Conservation (phyloP, 2,329 filamentous ascomycete species). For the Fusarium sterilihyphosum region DNA sequence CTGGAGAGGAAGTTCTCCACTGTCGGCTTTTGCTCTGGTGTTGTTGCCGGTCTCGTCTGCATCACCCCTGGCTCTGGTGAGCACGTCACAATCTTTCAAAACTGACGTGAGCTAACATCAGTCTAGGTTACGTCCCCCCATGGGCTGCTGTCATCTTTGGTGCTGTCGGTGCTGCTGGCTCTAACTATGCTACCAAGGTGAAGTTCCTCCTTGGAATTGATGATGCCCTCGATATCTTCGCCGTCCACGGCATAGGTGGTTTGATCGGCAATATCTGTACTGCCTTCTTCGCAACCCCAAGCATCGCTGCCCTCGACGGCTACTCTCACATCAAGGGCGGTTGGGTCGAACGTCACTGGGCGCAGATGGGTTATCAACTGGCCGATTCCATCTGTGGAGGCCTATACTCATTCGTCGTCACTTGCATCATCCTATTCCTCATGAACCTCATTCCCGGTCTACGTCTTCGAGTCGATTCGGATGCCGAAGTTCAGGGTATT, state of each 20-base stretch:
- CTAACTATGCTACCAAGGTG: slow-evolving; percentile 91
- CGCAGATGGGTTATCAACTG: slow-evolving; percentile 85
- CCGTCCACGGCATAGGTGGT: slow-evolving; percentile 82
- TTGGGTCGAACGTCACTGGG: slow-evolving; percentile 85
- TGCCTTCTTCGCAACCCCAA: slow-evolving; percentile 84
- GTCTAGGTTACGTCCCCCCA: slow-evolving; percentile 74
- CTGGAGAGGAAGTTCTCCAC: slow-evolving; percentile 93
- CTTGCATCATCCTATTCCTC: slow-evolving; percentile 80
- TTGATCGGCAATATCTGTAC: slow-evolving; percentile 83
- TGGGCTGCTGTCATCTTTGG: slow-evolving; percentile 88
- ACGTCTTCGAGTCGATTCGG: slow-evolving; percentile 76
- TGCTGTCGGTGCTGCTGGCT: slow-evolving; percentile 76
- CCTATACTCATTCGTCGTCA: slow-evolving; percentile 80
- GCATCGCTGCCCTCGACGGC: slow-evolving; percentile 84
- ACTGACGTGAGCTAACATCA: slow-evolving; percentile 12
- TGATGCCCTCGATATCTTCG: slow-evolving; percentile 89
- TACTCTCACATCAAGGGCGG: slow-evolving; percentile 74
- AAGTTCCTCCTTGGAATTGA: slow-evolving; percentile 86
- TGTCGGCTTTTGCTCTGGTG: slow-evolving; percentile 91
- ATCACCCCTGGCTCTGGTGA: slow-evolving; percentile 86
- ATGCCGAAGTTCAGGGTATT: slow-evolving; percentile 85
- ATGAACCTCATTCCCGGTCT: slow-evolving; percentile 83
- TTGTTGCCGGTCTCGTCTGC: slow-evolving; percentile 85
- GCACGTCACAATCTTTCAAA: slow-evolving; percentile 25
- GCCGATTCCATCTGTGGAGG: slow-evolving; percentile 82